Conservation (phyloP, 2,329 filamentous ascomycete genomes). For the Xylariaceae sp. region DNA sequence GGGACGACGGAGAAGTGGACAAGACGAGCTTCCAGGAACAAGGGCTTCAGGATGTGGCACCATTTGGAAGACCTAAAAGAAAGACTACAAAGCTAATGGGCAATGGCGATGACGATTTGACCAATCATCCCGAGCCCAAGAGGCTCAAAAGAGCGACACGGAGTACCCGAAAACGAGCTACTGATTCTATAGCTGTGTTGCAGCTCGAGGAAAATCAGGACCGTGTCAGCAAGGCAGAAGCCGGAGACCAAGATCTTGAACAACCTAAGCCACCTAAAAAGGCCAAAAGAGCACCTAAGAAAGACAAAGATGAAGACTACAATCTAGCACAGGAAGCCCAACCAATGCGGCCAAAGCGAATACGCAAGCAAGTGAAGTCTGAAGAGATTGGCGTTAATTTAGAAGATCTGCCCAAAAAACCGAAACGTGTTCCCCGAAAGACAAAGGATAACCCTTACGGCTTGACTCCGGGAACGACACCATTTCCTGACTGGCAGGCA, state of each 20-base stretch:
- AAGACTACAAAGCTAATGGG: not conserved
- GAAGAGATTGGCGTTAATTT: not conserved
- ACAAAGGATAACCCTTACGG: constrained; percentile 54
- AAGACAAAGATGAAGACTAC: not conserved
- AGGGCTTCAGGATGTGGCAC: no score
- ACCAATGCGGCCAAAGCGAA: constrained; percentile 21
- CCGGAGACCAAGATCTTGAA: not conserved
- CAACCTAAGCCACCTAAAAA: not conserved
- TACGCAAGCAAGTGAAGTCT: constrained; percentile 3
- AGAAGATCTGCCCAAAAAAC: constrained; percentile 23
- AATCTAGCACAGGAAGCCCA: not conserved
- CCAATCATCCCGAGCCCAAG: not conserved
- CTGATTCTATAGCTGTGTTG: not conserved
- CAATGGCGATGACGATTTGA: not conserved
- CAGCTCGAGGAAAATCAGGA: not conserved
- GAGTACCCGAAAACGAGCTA: not conserved
- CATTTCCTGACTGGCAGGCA: constrained; percentile 69
- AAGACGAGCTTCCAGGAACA: no score
- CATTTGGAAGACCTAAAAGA: not conserved
- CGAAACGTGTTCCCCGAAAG: constrained; percentile 34
- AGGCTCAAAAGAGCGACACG: not conserved
- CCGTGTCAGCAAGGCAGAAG: not conserved
- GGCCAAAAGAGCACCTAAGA: not conserved
- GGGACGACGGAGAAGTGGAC: no score
- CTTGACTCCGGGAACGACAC: constrained; percentile 61